Evolutionary conservation across 177 flowering plant species (phyloP), one percentile per base, ranked within the genome.

Genomic region (Vitis hybrid): DNA sequence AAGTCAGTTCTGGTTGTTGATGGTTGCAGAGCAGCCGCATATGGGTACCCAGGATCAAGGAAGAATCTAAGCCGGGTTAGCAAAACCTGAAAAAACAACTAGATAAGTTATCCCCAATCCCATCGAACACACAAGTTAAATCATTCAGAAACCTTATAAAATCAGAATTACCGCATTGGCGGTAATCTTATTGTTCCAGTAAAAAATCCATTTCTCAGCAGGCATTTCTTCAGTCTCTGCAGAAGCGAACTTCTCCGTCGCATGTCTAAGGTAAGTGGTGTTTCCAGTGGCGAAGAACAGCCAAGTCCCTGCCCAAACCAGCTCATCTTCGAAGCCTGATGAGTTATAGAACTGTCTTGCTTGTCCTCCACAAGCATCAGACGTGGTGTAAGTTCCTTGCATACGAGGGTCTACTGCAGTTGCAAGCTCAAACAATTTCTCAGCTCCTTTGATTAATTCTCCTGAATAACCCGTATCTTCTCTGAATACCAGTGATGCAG

Each of bases 281-380:
- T 92, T 87, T 14, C 92, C 94, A 2, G 94, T 92, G 28, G 94
- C 92, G 20, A 84, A 80, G 60, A 71, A 90, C 66, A 89, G 53
- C 92, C 94, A 88, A 58, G 85, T 80, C 66, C 80, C 90, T 64
- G 84, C 89, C 97, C 97, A 90, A 15, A 85, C 78, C 63, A 87
- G 63, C 65, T 92, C 97, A 77, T 90, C 93, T 52, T 69, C 56
- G 71, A 75, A 86, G 14, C 85, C 79, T 12, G 93, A 60, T 3
- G 93, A 92, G 71, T 87, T 89, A 67, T 90, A 92, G 38, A 66
- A 83, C 18, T 54, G 68, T 66, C 78, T 77, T 44, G 89, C 91
- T 62, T 75, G 78, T 49, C 77, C 77, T 60, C 90, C 90, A 76
- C 91, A 87, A 28, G 53, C 73, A 24, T 76, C 77, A 18, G 69